A percentile compares a stretch with the other conserved stretches of the same genome.
Conservation (phyloP, 2,329 filamentous ascomycete species). For the Cladosporium phlei region DNA sequence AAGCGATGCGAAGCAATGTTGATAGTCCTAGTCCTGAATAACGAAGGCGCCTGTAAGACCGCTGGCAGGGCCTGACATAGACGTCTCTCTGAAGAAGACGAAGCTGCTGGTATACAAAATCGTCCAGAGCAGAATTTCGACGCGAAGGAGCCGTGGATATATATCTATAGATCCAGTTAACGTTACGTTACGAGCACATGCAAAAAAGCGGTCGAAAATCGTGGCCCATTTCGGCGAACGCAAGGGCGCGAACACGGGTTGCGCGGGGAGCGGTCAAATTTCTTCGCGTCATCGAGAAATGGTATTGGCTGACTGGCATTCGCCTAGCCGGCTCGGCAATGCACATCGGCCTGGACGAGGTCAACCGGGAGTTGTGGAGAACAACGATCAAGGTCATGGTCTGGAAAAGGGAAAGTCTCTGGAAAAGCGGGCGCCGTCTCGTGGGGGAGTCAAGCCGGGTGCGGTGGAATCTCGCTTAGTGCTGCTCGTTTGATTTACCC, state of each 20-base stretch:
- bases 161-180: background rate
- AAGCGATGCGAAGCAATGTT: no score
- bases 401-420: background rate
- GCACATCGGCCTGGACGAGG: background rate
- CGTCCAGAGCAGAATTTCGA: no score
- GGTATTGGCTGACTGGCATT: background rate
- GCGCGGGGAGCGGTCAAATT: conserved; percentile 6
- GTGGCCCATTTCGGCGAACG: background rate
- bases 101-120: no score
- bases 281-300: conserved; percentile 9
- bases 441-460: no score
- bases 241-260: background rate
- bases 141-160: conserved; percentile 3
- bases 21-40: background rate
- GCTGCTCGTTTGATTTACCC: no score
- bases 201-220: no score
- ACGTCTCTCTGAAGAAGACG: no score
- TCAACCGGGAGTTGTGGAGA: background rate
- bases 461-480: no score
- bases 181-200: background rate
- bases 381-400: background rate
- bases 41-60: conserved; percentile 9
- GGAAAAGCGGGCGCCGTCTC: no score
- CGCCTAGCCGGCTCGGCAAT: background rate
- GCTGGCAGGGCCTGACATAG: conserved; percentile 7